These are phyloP conservation scores for Cylindrotheca closterium DNA, from an alignment of 108 stramenopile genomes.

Conservation along the genomic window DNA sequence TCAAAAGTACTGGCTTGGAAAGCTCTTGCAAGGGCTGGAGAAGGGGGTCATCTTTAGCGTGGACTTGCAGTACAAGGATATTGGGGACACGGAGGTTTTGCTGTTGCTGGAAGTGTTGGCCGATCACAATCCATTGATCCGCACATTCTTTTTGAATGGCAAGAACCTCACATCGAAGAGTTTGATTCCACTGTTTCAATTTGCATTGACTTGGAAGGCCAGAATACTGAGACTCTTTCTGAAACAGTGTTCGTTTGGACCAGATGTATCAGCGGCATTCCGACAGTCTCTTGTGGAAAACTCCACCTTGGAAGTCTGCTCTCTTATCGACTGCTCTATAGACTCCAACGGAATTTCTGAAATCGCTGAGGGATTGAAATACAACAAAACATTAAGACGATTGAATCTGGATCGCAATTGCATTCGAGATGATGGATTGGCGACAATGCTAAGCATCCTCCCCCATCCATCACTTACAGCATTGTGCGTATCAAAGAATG, in stretches of 20 bases:
- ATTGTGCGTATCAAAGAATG: conserved; percentile 31
- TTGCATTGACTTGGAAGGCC: not conserved
- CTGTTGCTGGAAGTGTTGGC: conserved; percentile 11
- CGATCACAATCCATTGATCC: conserved; percentile 8
- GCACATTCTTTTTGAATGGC: conserved; percentile 14
- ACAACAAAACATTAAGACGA: conserved; percentile 40
- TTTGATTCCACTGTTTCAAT: conserved; percentile 20
- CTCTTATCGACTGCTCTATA: conserved; percentile 11
- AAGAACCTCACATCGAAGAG: conserved; percentile 12
- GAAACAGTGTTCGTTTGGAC: conserved; percentile 21
- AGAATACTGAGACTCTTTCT: conserved; percentile 32
- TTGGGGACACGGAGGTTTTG: conserved; percentile 44
- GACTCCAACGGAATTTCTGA: conserved; percentile 20
- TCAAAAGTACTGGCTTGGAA: conserved; percentile 34
- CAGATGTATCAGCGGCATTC: conserved; percentile 19
- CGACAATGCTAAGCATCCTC: conserved; percentile 14
- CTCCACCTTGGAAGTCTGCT: conserved; percentile 19
- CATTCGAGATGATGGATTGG: conserved; percentile 47
- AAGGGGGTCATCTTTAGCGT: conserved; percentile 15
- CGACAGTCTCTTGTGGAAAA: conserved; percentile 17
- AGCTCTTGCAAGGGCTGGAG: conserved; percentile 19
- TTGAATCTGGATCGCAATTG: conserved; percentile 55
- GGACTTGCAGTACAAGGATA: conserved; percentile 8
- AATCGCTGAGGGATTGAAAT: conserved; percentile 29
- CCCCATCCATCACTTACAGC: conserved; percentile 16